phyloP scores from a whole-genome alignment of 768 basidiomycete genomes.

The Lanmaoa pseudosensibilis region DNA sequence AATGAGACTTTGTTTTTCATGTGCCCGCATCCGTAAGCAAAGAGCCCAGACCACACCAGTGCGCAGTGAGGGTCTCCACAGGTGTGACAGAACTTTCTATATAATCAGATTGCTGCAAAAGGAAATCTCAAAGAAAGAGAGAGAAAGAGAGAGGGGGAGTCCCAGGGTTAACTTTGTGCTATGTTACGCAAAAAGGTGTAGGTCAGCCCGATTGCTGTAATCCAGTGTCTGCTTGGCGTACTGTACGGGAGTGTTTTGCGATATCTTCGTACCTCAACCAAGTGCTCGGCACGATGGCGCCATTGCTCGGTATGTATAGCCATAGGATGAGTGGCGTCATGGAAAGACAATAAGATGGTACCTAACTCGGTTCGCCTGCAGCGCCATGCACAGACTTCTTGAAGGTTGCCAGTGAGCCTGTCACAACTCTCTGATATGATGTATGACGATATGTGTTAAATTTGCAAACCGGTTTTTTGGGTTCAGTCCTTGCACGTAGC shows the following conservation, averaged over 20 bases:
- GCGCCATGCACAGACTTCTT: not conserved
- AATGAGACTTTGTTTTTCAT: not conserved
- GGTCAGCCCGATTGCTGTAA: not conserved
- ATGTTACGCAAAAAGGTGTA: slow-evolving; percentile 4
- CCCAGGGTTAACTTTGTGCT: not conserved
- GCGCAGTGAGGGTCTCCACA: not conserved
- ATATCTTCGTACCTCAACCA: not conserved
- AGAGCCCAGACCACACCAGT: not conserved
- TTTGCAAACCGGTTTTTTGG: not conserved
- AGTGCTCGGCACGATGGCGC: not conserved
- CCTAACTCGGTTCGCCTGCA: not conserved
- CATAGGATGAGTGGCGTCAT: not conserved
- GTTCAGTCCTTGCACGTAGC: too few species aligned
- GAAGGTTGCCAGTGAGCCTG: not conserved
- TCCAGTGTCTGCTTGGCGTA: not conserved
- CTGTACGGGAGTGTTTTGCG: not conserved
- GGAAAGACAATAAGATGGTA: slow-evolving; percentile 12
- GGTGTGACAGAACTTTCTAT: not conserved
- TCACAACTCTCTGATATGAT: too few species aligned
- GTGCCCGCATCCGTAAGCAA: not conserved
- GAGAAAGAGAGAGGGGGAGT: not conserved
- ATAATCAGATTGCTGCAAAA: not conserved
- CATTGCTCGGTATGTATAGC: not conserved
- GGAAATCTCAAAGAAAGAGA: slow-evolving; percentile 9
- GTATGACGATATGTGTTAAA: not conserved